Conservation (phyloP, 352 stramenopile species). For the Hyaloperonospora arabidopsidis region DNA sequence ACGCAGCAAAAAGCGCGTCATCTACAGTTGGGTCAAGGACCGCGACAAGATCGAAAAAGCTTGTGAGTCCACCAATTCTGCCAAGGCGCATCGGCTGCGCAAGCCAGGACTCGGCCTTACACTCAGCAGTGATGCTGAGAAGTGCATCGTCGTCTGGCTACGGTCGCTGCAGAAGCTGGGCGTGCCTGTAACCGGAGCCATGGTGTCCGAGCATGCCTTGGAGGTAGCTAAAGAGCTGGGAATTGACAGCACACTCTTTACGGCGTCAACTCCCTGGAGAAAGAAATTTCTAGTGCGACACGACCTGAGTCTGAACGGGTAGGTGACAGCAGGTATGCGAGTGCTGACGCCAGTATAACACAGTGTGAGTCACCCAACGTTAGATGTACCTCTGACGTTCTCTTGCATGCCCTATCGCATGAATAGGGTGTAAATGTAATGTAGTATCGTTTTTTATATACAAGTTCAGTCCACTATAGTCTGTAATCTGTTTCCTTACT, state of each 20-base stretch:
- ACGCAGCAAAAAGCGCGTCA: slow-evolving; percentile 33
- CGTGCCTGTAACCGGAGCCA: slow-evolving; percentile 22
- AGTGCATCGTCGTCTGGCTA: slow-evolving; percentile 34
- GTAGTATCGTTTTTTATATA: too few relatives aligned
- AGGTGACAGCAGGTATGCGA: background rate
- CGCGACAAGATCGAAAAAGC: slow-evolving; percentile 30
- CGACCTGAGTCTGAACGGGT: slow-evolving; percentile 22
- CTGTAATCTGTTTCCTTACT: too few relatives aligned
- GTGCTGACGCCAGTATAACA: too few relatives aligned
- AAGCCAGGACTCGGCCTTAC: slow-evolving; percentile 21
- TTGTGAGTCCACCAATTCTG: slow-evolving; percentile 28
- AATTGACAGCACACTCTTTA: slow-evolving; percentile 24
- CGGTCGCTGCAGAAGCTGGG: slow-evolving; percentile 26
- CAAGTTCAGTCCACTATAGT: too few relatives aligned
- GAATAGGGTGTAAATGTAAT: too few relatives aligned
- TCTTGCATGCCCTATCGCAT: too few relatives aligned
- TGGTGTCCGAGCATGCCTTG: slow-evolving; percentile 27
- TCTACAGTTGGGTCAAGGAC: slow-evolving; percentile 31
- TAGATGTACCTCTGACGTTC: too few relatives aligned
- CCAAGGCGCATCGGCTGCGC: slow-evolving; percentile 28
- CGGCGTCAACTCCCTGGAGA: slow-evolving; percentile 23
- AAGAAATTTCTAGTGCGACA: slow-evolving; percentile 30
- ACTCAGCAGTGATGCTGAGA: slow-evolving; percentile 29
- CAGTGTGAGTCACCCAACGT: too few relatives aligned
- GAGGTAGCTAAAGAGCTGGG: slow-evolving; percentile 30